Evolutionary conservation across 176 grass and related monocot species (phyloP).

Genomic region (Panicum miliaceum): DNA sequence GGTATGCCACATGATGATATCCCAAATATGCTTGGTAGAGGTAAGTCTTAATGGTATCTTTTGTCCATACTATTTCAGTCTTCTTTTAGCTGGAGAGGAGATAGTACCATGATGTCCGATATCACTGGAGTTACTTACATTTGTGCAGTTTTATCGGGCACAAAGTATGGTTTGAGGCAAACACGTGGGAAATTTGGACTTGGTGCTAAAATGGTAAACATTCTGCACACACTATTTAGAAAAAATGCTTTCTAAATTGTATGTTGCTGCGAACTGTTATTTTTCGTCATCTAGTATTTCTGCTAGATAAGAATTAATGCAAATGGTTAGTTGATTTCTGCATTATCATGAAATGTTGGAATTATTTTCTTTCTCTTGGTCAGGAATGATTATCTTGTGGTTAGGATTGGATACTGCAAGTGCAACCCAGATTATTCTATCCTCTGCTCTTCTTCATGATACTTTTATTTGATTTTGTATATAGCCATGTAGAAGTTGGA

Average conservation of each 20-base stretch:
- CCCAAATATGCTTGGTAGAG: conserved; percentile 98
- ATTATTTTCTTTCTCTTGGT: conserved; percentile 27
- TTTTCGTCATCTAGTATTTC: conserved; percentile 2
- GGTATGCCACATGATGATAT: conserved; percentile 99
- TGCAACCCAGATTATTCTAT: conserved; percentile 19
- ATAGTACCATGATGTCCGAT: conserved; percentile 4
- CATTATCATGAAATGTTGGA: conserved; percentile 10
- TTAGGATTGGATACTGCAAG: conserved; percentile 35
- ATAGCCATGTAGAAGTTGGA: conserved; percentile 27
- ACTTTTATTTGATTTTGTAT: conserved; percentile 7
- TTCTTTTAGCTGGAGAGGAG: neutral
- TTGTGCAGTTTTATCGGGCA: conserved; percentile 91
- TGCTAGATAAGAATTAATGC: conserved; percentile 13
- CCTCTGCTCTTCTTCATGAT: conserved; percentile 16
- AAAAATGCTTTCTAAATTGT: conserved; percentile 1
- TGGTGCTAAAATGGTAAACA: conserved; percentile 92
- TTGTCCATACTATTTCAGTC: neutral
- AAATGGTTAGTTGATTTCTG: neutral
- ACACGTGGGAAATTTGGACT: conserved; percentile 99
- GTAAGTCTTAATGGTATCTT: conserved; percentile 50
- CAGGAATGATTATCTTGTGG: conserved; percentile 12
- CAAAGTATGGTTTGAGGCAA: conserved; percentile 99
- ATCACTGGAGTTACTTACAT: conserved; percentile 39
- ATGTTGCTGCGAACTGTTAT: neutral
- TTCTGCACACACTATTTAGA: conserved; percentile 11